phyloP scores from a whole-genome alignment of 257 asterid genomes.

The Scutellaria barbata region DNA sequence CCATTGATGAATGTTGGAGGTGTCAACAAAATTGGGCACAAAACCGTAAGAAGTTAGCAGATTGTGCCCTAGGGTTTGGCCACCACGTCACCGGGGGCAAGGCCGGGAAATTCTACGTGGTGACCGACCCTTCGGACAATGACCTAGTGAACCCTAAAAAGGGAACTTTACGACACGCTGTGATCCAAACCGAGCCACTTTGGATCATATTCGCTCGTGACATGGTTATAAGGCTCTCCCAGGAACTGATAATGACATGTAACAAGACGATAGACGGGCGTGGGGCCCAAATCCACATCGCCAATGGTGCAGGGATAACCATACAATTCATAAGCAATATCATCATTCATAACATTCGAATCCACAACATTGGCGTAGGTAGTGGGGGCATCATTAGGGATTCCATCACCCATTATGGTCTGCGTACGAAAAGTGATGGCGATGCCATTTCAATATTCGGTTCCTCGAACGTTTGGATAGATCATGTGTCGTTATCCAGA shows the following conservation, averaged over 20 bases:
- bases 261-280: constrained; percentile 73
- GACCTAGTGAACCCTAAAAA: constrained; percentile 57
- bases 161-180: constrained; percentile 62
- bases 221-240: constrained; percentile 48
- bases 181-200: constrained; percentile 55
- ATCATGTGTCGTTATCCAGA: constrained; percentile 59
- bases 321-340: constrained; percentile 53
- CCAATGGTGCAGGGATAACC: constrained; percentile 58
- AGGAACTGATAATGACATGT: constrained; percentile 64
- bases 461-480: constrained; percentile 59
- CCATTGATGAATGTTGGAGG: constrained; percentile 70
- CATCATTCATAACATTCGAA: constrained; percentile 50
- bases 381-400: constrained; percentile 64
- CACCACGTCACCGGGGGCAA: constrained; percentile 60
- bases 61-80: constrained; percentile 66
- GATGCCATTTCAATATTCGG: constrained; percentile 64
- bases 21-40: constrained; percentile 51
- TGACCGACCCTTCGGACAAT: constrained; percentile 54
- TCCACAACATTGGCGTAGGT: constrained; percentile 49
- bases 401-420: constrained; percentile 47
- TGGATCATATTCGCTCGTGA: constrained; percentile 54
- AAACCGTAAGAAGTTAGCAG: constrained; percentile 45
- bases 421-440: constrained; percentile 51
- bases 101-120: constrained; percentile 54
- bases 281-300: constrained; percentile 56